Base-by-base conservation (phyloP, 1,284 basidiomycete genomes). In the Sparassis latifolia region DNA sequence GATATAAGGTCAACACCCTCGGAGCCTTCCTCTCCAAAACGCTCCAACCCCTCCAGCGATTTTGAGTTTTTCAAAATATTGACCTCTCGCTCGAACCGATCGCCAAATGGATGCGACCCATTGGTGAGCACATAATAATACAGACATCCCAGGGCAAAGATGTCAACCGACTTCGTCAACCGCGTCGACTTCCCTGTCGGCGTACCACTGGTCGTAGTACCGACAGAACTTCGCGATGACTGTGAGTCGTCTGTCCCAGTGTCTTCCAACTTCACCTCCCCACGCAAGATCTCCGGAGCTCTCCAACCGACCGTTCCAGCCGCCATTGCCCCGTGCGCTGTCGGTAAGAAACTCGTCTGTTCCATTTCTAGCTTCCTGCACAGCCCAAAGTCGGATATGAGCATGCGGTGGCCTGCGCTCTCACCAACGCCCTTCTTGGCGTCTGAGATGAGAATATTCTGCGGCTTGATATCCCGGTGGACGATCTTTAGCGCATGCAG, bases 381-480 rank as follows among this genome's bases (percentile, higher is more conserved):
- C 44, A 97, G 75, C 29, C 94, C 94, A 65, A 97, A 97, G 68
- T 97, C 94, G 1, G 92, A 96, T 51, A 97, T 95, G 44, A 97
- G 74, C 91, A 97, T 94, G 40, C 90, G 75, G 58, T 93, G 81
- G 1, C 76, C 76, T n/a, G 65, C 69, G 55, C 69, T 71, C 56
- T 67, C 69, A n/a, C 72, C 70, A 33, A 64, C 65, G 28, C 80
- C 77, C 49, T 78, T 73, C 62, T 85, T 86, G 12, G 81, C 79
- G 29, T 74, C 72, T 4, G 89, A 91, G n/a, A 98, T 80, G 5
- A 99, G 79, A 51, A 99, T 98, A 64, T 99, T 99, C 69, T 97
- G 95, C 3, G 96, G 96, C 65, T 99, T 99, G 69, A 99, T 97
- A 66, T 99, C 96, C 31, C 97, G 84, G 71, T 99, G 97, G 28